Conservation (phyloP, 2,329 filamentous ascomycete genomes). For the Fusarium subglutinans region DNA sequence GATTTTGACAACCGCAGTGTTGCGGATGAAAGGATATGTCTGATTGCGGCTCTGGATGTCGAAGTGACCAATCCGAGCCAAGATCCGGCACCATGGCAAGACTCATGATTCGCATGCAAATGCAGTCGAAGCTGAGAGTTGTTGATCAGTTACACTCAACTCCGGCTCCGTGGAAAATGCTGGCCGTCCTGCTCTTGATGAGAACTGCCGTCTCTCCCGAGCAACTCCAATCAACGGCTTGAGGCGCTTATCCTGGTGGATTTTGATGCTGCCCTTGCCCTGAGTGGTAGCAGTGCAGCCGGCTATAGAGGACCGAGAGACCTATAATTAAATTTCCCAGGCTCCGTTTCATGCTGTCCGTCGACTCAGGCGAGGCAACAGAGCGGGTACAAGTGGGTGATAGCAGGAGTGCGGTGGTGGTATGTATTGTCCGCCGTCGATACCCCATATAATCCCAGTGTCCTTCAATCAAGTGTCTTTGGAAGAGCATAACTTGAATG, state of each 20-base stretch:
- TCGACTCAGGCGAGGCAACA: conserved; percentile 29
- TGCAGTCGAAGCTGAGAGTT: background rate
- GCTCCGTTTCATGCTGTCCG: conserved; percentile 29
- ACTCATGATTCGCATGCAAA: background rate
- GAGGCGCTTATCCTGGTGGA: conserved; percentile 31
- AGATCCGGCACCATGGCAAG: conserved; percentile 3
- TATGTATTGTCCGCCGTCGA: background rate
- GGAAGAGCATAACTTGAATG: background rate
- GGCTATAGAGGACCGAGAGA: background rate
- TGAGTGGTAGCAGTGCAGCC: background rate
- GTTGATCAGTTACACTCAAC: background rate
- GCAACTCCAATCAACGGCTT: conserved; percentile 9
- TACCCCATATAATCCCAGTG: background rate
- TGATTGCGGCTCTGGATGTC: conserved; percentile 12
- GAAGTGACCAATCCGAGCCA: conserved; percentile 10
- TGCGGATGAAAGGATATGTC: conserved; percentile 26
- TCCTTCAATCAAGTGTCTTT: background rate
- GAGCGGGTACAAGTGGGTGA: conserved; percentile 23
- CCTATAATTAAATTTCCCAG: conserved; percentile 39
- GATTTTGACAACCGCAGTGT: conserved; percentile 6
- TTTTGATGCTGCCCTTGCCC: conserved; percentile 22
- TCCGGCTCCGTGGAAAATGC: conserved; percentile 4
- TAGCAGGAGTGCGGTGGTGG: background rate
- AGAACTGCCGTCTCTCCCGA: conserved; percentile 35
- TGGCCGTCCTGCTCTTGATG: conserved; percentile 11